These are phyloP conservation scores for Zizania latifolia DNA, from an alignment of 176 grass and related monocot species.

Conservation along the genomic window DNA sequence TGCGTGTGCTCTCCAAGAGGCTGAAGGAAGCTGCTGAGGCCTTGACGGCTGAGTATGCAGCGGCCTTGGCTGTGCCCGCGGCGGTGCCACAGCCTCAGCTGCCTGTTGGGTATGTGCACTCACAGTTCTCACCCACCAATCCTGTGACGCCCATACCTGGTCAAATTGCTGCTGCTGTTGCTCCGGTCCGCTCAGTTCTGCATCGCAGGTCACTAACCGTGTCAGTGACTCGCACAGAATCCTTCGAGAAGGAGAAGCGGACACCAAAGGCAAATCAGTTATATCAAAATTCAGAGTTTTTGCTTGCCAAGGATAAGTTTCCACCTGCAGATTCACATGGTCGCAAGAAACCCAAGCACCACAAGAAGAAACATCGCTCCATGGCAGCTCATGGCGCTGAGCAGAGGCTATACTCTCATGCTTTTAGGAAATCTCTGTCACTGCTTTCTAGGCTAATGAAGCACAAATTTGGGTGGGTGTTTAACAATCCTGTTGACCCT, in stretches of 20 bases:
- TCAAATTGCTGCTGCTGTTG: conserved; percentile 2
- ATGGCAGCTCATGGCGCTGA: conserved; percentile 29
- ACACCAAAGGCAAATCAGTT: conserved; percentile 78
- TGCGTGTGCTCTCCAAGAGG: conserved; percentile 55
- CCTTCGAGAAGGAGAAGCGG: conserved; percentile 78
- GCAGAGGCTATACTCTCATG: conserved; percentile 50
- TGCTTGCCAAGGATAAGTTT: conserved; percentile 83
- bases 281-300: conserved; percentile 73
- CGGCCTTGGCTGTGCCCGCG: background rate
- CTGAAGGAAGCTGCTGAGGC: conserved; percentile 41
- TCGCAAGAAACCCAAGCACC: conserved; percentile 54
- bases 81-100: background rate
- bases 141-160: conserved; percentile 22
- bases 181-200: background rate
- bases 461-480: conserved; percentile 86
- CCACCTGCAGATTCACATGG: conserved; percentile 52
- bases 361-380: conserved; percentile 52
- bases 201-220: conserved; percentile 44
- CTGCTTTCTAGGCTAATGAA: conserved; percentile 80
- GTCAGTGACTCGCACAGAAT: conserved; percentile 41
- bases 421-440: conserved; percentile 64
- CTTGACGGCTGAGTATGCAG: conserved; percentile 15
- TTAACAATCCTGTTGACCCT: conserved; percentile 80
- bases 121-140: conserved; percentile 48
- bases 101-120: conserved; percentile 34